These are phyloP conservation scores for Arabidopsis suecica DNA, from an alignment of 345 rosid genomes.

Conservation along the genomic window DNA sequence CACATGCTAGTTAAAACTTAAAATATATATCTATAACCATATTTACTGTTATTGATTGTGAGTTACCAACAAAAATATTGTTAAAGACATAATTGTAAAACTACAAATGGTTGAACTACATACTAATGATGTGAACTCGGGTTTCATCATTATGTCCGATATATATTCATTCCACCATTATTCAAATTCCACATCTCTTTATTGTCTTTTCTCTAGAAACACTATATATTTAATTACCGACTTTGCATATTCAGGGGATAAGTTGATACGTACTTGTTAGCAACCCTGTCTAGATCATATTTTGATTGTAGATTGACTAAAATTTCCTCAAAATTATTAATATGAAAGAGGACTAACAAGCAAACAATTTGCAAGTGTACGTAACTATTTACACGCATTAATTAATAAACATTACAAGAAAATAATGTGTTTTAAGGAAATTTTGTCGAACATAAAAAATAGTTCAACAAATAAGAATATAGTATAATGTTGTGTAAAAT, in stretches of 20 bases:
- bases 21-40: slow-evolving; percentile 16
- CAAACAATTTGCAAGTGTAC: not conserved
- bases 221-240: slow-evolving; percentile 29
- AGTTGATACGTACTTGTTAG: slow-evolving; percentile 36
- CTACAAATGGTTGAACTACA: slow-evolving; percentile 19
- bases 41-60: slow-evolving; percentile 27
- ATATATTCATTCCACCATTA: not conserved
- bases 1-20: slow-evolving; percentile 14
- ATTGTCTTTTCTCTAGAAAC: not conserved
- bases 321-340: slow-evolving; percentile 7
- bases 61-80: slow-evolving; percentile 42
- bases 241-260: slow-evolving; percentile 4
- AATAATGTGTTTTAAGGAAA: not conserved
- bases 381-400: not conserved
- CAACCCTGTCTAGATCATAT: slow-evolving; percentile 36
- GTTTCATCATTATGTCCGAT: slow-evolving; percentile 35
- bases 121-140: slow-evolving; percentile 25
- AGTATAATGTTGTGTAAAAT: not conserved
- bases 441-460: not conserved
- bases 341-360: slow-evolving; percentile 9
- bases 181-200: slow-evolving; percentile 1
- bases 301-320: slow-evolving; percentile 3
- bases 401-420: not conserved
- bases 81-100: slow-evolving; percentile 29
- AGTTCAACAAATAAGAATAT: not conserved